These are phyloP conservation scores for Geotrichum europaeum DNA, from an alignment of 1,139 yeast species.

Conservation along the genomic window DNA sequence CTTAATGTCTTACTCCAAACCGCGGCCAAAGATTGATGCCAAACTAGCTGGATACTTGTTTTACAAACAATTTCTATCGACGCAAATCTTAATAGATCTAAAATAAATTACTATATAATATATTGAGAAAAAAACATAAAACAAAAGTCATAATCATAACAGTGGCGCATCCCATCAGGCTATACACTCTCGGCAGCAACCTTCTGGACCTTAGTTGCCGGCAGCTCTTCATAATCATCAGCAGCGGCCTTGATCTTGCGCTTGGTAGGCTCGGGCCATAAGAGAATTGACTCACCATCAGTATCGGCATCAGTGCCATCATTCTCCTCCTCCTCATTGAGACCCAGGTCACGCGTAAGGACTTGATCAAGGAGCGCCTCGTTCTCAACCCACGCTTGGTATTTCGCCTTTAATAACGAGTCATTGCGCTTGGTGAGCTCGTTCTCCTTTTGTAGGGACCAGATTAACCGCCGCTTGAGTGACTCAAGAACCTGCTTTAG, in stretches of 20 bases:
- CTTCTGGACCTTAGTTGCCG: neutral
- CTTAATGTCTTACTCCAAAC: too few species aligned
- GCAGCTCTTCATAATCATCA: neutral
- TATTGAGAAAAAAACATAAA: neutral
- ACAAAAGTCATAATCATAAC: neutral
- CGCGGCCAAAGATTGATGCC: neutral
- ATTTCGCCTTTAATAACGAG: slow-evolving; percentile 36
- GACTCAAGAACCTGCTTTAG: slow-evolving; percentile 27
- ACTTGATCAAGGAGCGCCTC: slow-evolving; percentile 54
- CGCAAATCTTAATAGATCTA: neutral
- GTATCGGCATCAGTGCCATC: neutral
- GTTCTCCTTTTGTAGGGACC: slow-evolving; percentile 47
- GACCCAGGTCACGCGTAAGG: slow-evolving; percentile 30
- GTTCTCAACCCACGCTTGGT: slow-evolving; percentile 50
- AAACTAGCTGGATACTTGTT: neutral
- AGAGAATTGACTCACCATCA: neutral
- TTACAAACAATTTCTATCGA: neutral
- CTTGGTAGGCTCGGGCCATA: neutral
- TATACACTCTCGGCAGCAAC: neutral
- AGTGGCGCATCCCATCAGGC: neutral
- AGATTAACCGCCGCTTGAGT: slow-evolving; percentile 38
- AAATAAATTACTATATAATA: neutral
- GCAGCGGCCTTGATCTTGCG: neutral
- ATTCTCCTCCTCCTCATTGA: slow-evolving; percentile 18
- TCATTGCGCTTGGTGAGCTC: slow-evolving; percentile 43